These are phyloP conservation scores for Hyaloscypha finlandica DNA, from an alignment of 495 filamentous ascomycete genomes.

Conservation along the genomic window DNA sequence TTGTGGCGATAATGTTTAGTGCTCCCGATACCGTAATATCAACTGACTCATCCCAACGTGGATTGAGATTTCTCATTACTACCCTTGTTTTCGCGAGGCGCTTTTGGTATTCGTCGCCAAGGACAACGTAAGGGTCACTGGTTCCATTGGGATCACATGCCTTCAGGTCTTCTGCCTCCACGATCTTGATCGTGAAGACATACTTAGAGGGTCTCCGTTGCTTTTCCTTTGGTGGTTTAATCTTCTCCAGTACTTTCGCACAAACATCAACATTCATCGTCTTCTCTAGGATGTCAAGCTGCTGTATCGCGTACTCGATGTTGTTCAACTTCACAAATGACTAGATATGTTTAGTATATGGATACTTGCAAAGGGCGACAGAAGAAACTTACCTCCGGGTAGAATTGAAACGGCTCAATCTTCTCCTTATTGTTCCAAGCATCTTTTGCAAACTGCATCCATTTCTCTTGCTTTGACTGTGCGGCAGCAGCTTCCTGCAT, in stretches of 20 bases:
- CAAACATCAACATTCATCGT: constrained; percentile 93
- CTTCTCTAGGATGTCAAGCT: constrained; percentile 85
- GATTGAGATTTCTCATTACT: constrained; percentile 88
- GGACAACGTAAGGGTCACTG: constrained; percentile 96
- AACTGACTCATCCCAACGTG: constrained; percentile 95
- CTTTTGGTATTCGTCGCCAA: constrained; percentile 97
- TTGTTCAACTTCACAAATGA: constrained; percentile 98
- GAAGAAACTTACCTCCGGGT: constrained; percentile 69
- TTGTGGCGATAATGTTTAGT: constrained; percentile 91
- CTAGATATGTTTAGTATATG: constrained; percentile 44
- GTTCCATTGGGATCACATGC: constrained; percentile 93
- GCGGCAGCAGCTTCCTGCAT: constrained; percentile 78
- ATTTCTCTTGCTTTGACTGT: constrained; percentile 87
- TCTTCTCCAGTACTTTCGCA: constrained; percentile 71
- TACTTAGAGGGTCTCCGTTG: constrained; percentile 73
- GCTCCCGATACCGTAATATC: constrained; percentile 93
- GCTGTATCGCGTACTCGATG: constrained; percentile 86
- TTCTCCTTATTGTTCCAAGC: constrained; percentile 94
- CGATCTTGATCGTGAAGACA: constrained; percentile 98
- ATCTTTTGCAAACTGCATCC: constrained; percentile 89
- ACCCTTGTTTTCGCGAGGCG: constrained; percentile 94
- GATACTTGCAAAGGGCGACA: not conserved
- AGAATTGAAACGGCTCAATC: constrained; percentile 97
- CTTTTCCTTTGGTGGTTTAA: constrained; percentile 56
- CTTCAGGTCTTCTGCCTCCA: constrained; percentile 97